Base-by-base conservation (phyloP, 1,284 basidiomycete genomes). In the Sutorius eximius region DNA sequence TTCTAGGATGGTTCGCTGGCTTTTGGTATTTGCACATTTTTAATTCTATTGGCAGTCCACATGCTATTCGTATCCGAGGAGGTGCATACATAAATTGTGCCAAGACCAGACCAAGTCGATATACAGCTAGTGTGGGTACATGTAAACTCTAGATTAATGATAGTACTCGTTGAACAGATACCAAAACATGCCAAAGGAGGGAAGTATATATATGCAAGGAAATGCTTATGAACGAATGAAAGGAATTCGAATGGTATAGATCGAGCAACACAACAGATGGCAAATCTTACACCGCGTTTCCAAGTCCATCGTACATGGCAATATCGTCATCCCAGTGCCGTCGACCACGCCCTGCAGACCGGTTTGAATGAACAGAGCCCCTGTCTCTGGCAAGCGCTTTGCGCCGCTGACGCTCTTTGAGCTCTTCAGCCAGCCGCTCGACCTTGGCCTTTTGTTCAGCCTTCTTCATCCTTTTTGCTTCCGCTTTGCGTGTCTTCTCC, bases 391-490 rank as follows among this genome's bases (percentile, higher is more conserved):
- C 62, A 12, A 67, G 60, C 12, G 57, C 57, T 51, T 70, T 67
- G 20, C 68, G 70, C 27, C 66, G 62, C 50, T 67, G 59, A 40
- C 69, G 67, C 16, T 72, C 68, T 58, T 73, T 75, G 55, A 76
- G 65, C 38, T 79, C 75, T 49, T 72, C 67, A n/a, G 77, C 77
- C 33, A 80, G 64, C 45, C 69, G 70, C 53, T 78, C 76, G 16
- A 70, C 65, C 59, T 69, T 70, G 48, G 66, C 69, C 57, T 71
- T 73, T 53, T 73, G 73, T 51, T 77, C 75, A 42, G 75, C 76
- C 70, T 79, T 79, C 64, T 75, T 77, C 59, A 71, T 70, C 59
- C 61, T 68, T 67, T 80, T 79, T 58, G 74, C 75, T 56, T 81
- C 77, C 9, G 70, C 72, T 64, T 75, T 80, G 36, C 70, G 61